A percentile compares a stretch with the other conserved stretches of the same genome.
These are phyloP conservation scores for Coemansia sp. DNA, from an alignment of 192 early-diverging fungal genomes.

Conservation along the genomic window DNA sequence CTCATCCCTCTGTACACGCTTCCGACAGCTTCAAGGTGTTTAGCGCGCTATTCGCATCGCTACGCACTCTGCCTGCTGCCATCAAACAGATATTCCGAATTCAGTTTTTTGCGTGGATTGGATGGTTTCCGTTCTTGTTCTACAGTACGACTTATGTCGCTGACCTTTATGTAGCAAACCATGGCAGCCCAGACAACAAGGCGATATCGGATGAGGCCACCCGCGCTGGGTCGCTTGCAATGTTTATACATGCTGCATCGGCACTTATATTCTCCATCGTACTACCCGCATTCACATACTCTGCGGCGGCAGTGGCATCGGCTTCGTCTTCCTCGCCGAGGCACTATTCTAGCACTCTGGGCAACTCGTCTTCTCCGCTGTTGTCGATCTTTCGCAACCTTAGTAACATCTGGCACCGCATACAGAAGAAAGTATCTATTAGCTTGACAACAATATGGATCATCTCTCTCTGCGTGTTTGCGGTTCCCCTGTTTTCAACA, in stretches of 20 bases:
- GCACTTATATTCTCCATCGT: constrained; percentile 59
- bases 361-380: neutral
- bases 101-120: constrained; percentile 96
- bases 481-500: constrained; percentile 67
- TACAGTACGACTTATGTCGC: constrained; percentile 68
- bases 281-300: constrained; percentile 47
- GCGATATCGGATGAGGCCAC: constrained; percentile 58
- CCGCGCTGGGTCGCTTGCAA: constrained; percentile 82
- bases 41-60: constrained; percentile 39
- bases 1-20: constrained; percentile 6
- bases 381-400: neutral
- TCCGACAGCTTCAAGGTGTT: constrained; percentile 38
- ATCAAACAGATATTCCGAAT: constrained; percentile 81
- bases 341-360: too few relatives aligned
- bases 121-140: constrained; percentile 96
- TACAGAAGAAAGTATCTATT: constrained; percentile 20
- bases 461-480: constrained; percentile 67
- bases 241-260: constrained; percentile 76
- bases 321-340: neutral
- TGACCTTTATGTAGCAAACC: constrained; percentile 32
- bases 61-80: constrained; percentile 66
- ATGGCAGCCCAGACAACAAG: constrained; percentile 10
- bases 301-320: constrained; percentile 9
- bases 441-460: constrained; percentile 69
- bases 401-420: constrained; percentile 1